Evolutionary conservation across 2,329 filamentous ascomycete genomes (phyloP).

Genomic region (Xylariales sp.): DNA sequence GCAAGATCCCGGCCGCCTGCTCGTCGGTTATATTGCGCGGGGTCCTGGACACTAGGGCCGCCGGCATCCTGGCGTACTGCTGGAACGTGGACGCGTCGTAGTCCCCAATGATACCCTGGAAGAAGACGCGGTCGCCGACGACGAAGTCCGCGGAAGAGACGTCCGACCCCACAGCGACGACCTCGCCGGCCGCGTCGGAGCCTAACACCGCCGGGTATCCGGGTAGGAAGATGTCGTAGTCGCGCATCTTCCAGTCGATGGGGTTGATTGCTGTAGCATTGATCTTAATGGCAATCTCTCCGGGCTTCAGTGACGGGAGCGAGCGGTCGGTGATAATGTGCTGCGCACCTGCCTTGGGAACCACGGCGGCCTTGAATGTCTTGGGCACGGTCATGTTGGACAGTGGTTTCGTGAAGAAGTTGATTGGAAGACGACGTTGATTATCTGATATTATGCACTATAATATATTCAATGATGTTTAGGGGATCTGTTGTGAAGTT

Average conservation of each 20-base stretch:
- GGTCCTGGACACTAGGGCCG: conserved; percentile 24
- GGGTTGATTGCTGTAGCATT: conserved; percentile 27
- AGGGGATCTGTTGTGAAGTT: too few relatives aligned
- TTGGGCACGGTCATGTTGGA: conserved; percentile 11
- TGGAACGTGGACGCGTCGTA: conserved; percentile 28
- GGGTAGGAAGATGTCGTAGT: conserved; percentile 17
- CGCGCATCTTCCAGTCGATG: conserved; percentile 30
- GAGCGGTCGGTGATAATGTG: conserved; percentile 14
- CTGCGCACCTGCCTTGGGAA: conserved; percentile 9
- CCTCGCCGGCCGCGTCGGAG: conserved; percentile 17
- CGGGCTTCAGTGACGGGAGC: conserved; percentile 5
- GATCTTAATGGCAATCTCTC: conserved; percentile 11
- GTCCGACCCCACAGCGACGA: conserved; percentile 13
- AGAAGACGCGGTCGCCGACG: conserved; percentile 25
- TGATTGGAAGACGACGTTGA: too few relatives aligned
- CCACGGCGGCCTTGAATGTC: conserved; percentile 12
- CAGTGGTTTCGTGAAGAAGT: too few relatives aligned
- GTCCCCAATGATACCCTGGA: conserved; percentile 27
- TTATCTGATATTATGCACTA: too few relatives aligned
- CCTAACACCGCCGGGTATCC: conserved; percentile 15
- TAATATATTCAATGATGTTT: too few relatives aligned
- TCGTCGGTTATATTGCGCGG: conserved; percentile 24
- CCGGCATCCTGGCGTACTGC: conserved; percentile 29
- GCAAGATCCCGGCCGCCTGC: conserved; percentile 21
- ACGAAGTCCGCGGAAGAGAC: conserved; percentile 14